Conservation (phyloP, 1,284 basidiomycete species). For the Leccinum pallidistipes region DNA sequence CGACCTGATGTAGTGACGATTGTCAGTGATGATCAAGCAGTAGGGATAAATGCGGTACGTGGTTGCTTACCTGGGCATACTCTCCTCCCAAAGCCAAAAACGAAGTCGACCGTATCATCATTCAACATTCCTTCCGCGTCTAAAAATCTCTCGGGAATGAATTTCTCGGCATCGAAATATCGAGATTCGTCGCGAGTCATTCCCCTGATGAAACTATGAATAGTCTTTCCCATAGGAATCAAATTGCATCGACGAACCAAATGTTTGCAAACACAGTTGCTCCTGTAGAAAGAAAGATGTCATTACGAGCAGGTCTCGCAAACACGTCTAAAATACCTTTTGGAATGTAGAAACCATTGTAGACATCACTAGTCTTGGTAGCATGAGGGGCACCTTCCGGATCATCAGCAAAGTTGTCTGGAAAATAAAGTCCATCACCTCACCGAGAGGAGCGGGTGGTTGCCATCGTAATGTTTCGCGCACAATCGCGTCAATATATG, state of each 20-base stretch:
- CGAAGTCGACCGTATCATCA: slow-evolving; percentile 13
- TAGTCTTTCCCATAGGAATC: too few relatives aligned
- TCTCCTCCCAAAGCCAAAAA: slow-evolving; percentile 32
- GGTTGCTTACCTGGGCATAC: slow-evolving; percentile 20
- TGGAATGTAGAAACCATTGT: slow-evolving; percentile 29
- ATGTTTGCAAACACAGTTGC: slow-evolving; percentile 21
- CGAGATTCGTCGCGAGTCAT: slow-evolving; percentile 26
- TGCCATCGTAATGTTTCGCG: slow-evolving; percentile 38
- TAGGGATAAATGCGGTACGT: neutral
- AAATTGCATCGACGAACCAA: slow-evolving; percentile 16
- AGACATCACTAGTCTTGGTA: slow-evolving; percentile 19
- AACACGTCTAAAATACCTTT: slow-evolving; percentile 19
- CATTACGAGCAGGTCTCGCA: neutral
- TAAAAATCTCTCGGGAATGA: slow-evolving; percentile 29
- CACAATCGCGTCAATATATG: slow-evolving; percentile 41
- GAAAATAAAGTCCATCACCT: neutral
- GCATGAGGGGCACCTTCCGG: slow-evolving; percentile 18
- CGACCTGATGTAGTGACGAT: slow-evolving; percentile 12
- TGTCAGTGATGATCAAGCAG: neutral
- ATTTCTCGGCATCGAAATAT: slow-evolving; percentile 22
- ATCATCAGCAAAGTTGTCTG: neutral
- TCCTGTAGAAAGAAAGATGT: slow-evolving; percentile 2
- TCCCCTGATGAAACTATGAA: slow-evolving; percentile 19
- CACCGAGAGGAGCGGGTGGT: slow-evolving; percentile 28
- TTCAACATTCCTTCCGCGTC: slow-evolving; percentile 18